Evolutionary conservation across 805 yeast genomes (phyloP).

Genomic region (Kodamaea leandrae): DNA sequence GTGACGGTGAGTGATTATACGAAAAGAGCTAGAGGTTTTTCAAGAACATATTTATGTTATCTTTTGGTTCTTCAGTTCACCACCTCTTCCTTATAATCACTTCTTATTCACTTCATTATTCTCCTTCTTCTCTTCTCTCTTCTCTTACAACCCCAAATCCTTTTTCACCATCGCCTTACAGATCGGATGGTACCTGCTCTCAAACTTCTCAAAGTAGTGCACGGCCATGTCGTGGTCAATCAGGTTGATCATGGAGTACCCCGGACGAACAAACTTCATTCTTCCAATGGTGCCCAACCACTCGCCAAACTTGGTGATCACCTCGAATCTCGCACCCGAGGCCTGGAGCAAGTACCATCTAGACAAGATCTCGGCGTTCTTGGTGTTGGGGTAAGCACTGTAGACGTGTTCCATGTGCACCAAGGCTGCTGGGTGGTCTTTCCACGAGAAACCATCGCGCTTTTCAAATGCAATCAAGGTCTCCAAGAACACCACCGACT

Average conservation of each 20-base stretch:
- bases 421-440: slow-evolving; percentile 31
- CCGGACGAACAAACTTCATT: slow-evolving; percentile 38
- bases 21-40: too few species aligned
- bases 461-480: slow-evolving; percentile 53
- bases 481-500: slow-evolving; percentile 76
- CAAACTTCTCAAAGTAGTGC: slow-evolving; percentile 20
- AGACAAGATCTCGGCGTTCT: slow-evolving; percentile 78
- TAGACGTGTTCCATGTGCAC: slow-evolving; percentile 33
- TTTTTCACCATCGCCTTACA: slow-evolving; percentile 65
- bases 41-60: too few species aligned
- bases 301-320: slow-evolving; percentile 57
- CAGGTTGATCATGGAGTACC: slow-evolving; percentile 23
- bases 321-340: slow-evolving; percentile 45
- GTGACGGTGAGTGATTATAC: too few species aligned
- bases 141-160: slow-evolving; percentile 52
- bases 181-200: slow-evolving; percentile 31
- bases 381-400: slow-evolving; percentile 46
- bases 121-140: neutral
- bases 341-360: slow-evolving; percentile 74
- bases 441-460: slow-evolving; percentile 36
- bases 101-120: neutral
- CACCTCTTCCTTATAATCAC: too few species aligned
- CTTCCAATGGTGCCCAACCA: slow-evolving; percentile 38
- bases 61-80: too few species aligned
- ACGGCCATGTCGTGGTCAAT: slow-evolving; percentile 29